Percentiles rank a stretch among this genome's conserved stretches.
These are phyloP conservation scores for Boletus bicolor DNA, from an alignment of 768 basidiomycete genomes.

Conservation along the genomic window DNA sequence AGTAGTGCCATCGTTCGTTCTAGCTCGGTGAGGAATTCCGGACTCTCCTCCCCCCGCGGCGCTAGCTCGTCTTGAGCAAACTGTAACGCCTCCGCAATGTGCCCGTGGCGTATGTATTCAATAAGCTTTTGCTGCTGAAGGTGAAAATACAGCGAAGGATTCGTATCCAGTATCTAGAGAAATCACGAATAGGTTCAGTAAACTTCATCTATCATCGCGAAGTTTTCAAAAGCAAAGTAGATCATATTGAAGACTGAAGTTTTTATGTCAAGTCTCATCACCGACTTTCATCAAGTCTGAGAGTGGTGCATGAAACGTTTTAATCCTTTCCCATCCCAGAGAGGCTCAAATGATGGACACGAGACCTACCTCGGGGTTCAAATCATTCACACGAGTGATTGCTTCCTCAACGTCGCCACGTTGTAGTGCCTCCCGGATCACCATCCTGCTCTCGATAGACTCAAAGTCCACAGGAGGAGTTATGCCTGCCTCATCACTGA, in stretches of 20 bases:
- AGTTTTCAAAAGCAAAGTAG: constrained; percentile 10
- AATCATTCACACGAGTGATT: constrained; percentile 90
- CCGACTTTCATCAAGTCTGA: constrained; percentile 69
- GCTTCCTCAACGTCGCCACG: constrained; percentile 94
- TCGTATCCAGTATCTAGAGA: constrained; percentile 89
- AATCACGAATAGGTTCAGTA: constrained; percentile 22
- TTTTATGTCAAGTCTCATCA: constrained; percentile 81
- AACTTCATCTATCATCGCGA: background rate
- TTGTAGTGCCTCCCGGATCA: constrained; percentile 90
- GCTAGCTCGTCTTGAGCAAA: constrained; percentile 96
- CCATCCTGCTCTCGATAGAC: constrained; percentile 91
- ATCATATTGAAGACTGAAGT: constrained; percentile 99
- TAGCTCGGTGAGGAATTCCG: constrained; percentile 87
- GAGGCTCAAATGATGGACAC: background rate
- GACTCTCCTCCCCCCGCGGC: constrained; percentile 91
- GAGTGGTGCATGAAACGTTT: constrained; percentile 98
- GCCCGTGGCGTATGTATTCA: constrained; percentile 85
- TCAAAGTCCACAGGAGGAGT: constrained; percentile 80
- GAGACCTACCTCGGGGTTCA: constrained; percentile 89
- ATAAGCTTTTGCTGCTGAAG: constrained; percentile 95
- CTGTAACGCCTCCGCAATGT: constrained; percentile 71
- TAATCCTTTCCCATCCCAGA: constrained; percentile 63
- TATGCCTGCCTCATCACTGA: constrained; percentile 83
- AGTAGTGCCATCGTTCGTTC: constrained; percentile 95
- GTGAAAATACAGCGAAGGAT: constrained; percentile 90